phyloP scores from a whole-genome alignment of 2,329 filamentous ascomycete genomes.

The Sporothrix variecibatus region DNA sequence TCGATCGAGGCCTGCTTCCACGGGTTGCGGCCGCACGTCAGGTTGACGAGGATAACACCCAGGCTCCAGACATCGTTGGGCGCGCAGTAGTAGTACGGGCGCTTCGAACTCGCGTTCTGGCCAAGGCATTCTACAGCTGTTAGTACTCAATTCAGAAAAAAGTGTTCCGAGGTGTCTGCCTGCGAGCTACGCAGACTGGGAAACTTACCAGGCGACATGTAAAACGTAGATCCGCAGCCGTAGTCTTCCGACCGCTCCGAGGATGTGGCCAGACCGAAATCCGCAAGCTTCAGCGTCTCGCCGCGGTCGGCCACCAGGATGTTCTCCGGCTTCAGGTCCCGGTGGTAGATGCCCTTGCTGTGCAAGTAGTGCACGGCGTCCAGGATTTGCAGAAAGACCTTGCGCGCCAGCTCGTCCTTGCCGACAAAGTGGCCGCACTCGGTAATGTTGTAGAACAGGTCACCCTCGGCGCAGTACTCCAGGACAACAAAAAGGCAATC shows the following conservation, averaged over 20 bases:
- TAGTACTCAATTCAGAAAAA: constrained; percentile 29
- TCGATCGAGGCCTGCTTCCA: constrained; percentile 96
- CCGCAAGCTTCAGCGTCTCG: constrained; percentile 89
- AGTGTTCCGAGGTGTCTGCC: too few species aligned
- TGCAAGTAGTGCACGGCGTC: constrained; percentile 97
- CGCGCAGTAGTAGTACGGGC: constrained; percentile 82
- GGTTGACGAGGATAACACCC: constrained; percentile 96
- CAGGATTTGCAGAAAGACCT: constrained; percentile 90
- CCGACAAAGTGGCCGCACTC: constrained; percentile 90
- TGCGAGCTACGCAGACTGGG: too few species aligned
- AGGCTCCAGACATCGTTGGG: constrained; percentile 98
- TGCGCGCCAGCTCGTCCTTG: constrained; percentile 84
- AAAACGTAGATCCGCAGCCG: constrained; percentile 97
- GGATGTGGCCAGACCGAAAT: constrained; percentile 92
- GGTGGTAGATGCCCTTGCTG: constrained; percentile 88
- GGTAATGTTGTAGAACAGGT: constrained; percentile 96
- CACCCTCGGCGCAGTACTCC: constrained; percentile 95
- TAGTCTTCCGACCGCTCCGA: constrained; percentile 87
- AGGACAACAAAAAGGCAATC: constrained; percentile 96
- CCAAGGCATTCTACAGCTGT: constrained; percentile 77
- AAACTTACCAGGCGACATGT: constrained; percentile 81
- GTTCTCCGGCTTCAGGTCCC: constrained; percentile 98
- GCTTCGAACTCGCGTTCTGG: constrained; percentile 59
- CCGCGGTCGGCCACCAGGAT: constrained; percentile 88
- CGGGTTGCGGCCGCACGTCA: constrained; percentile 96